phyloP scores from a whole-genome alignment of 805 yeast genomes.

The Candida vaughaniae region DNA sequence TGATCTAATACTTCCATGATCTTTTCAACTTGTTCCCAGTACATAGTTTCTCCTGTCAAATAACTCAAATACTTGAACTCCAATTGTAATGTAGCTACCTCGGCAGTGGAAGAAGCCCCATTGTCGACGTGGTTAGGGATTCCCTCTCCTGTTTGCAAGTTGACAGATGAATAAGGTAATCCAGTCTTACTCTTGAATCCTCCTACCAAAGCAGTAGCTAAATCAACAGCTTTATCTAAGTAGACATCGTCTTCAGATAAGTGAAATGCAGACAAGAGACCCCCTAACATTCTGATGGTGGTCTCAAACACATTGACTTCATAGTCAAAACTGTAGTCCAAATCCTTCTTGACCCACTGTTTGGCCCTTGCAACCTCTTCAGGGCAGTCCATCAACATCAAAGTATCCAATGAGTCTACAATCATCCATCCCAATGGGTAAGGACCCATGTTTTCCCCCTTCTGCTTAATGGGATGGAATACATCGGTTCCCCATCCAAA shows the following conservation, averaged over 20 bases:
- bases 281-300: conserved; percentile 93
- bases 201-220: conserved; percentile 71
- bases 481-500: conserved; percentile 86
- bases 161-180: conserved; percentile 76
- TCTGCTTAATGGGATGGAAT: conserved; percentile 64
- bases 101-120: conserved; percentile 89
- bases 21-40: conserved; percentile 77
- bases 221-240: conserved; percentile 72
- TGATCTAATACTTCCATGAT: conserved; percentile 69
- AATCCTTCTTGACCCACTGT: conserved; percentile 69
- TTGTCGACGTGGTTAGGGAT: conserved; percentile 58
- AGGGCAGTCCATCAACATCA: conserved; percentile 70
- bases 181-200: conserved; percentile 70
- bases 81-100: conserved; percentile 81
- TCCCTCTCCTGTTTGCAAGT: conserved; percentile 64
- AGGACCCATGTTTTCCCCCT: conserved; percentile 73
- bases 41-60: conserved; percentile 74
- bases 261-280: conserved; percentile 79
- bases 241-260: conserved; percentile 67
- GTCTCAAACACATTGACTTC: conserved; percentile 86
- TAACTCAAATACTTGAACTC: conserved; percentile 81
- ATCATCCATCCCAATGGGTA: conserved; percentile 90
- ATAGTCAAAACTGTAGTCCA: conserved; percentile 69
- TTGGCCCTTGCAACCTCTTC: conserved; percentile 65
- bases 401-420: conserved; percentile 82